Evolutionary conservation across 192 early-diverging fungal species (phyloP).

Genomic region (Borealophlyctis nickersoniae): DNA sequence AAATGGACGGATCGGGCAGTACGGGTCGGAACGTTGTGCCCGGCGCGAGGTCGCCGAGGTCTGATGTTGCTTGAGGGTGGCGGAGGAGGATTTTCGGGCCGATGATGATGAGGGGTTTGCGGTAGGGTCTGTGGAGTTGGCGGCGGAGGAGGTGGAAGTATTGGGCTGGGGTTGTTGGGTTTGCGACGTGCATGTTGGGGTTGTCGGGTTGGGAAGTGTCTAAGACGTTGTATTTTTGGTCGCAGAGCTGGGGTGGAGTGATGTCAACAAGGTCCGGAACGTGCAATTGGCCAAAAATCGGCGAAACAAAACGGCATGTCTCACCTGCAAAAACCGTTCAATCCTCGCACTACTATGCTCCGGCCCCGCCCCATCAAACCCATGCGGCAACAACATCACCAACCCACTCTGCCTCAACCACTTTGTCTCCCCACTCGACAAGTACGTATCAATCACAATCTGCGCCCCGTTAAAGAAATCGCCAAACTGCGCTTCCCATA

Average conservation of each 20-base stretch:
- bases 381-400: constrained; percentile 92
- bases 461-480: constrained; percentile 97
- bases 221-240: constrained; percentile 68
- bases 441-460: constrained; percentile 90
- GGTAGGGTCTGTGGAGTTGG: constrained; percentile 50
- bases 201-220: constrained; percentile 53
- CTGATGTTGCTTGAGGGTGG: constrained; percentile 59
- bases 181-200: constrained; percentile 90
- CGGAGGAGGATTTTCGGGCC: constrained; percentile 51
- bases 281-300: too few relatives aligned
- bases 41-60: constrained; percentile 76
- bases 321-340: constrained; percentile 89
- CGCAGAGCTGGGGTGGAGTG: constrained; percentile 59
- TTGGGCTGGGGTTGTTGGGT: constrained; percentile 89
- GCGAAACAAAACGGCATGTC: constrained; percentile 8
- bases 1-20: constrained; percentile 57
- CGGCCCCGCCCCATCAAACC: constrained; percentile 93
- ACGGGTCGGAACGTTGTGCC: constrained; percentile 85
- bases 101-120: constrained; percentile 90
- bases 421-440: constrained; percentile 86
- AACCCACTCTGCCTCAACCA: constrained; percentile 91
- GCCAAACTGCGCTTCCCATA: constrained; percentile 99
- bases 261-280: neutral
- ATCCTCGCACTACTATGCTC: constrained; percentile 91
- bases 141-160: constrained; percentile 95